These are phyloP conservation scores for Gloeostereum incarnatum DNA, from an alignment of 768 basidiomycete species.

Conservation along the genomic window DNA sequence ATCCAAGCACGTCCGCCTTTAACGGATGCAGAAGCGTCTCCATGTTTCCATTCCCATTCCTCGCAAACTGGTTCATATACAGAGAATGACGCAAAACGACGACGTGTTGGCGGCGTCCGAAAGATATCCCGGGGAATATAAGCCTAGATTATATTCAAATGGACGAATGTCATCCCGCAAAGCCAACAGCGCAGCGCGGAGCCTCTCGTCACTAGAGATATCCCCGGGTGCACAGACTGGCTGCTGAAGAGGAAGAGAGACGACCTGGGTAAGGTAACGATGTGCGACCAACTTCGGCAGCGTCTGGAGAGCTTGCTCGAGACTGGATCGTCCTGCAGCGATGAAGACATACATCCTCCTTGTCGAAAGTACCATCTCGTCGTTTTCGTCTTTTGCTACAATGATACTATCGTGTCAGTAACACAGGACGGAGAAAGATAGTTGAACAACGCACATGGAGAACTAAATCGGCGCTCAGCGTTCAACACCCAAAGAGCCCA, in stretches of 20 bases:
- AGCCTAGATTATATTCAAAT: constrained; percentile 3
- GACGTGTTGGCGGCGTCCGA: too few species aligned
- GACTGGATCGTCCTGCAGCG: too few species aligned
- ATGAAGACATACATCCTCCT: too few species aligned
- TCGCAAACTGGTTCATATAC: constrained; percentile 14
- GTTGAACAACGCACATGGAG: too few species aligned
- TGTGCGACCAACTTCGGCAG: constrained; percentile 45
- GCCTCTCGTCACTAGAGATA: constrained; percentile 10
- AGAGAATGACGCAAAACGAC: constrained; percentile 81
- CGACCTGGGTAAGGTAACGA: constrained; percentile 21
- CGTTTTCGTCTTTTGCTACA: too few species aligned
- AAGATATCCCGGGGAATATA: constrained; percentile 5
- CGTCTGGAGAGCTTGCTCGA: constrained; percentile 55
- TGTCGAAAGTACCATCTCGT: too few species aligned
- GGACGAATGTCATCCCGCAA: constrained; percentile 6
- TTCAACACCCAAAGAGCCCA: too few species aligned
- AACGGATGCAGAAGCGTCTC: constrained; percentile 38
- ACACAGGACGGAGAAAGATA: too few species aligned
- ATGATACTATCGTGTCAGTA: too few species aligned
- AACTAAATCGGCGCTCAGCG: too few species aligned
- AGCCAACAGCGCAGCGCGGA: constrained; percentile 8
- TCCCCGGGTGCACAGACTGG: too few species aligned
- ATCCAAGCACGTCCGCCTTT: constrained; percentile 42
- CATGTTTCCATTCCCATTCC: constrained; percentile 22
- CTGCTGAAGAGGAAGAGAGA: constrained; percentile 9